Conservation (phyloP, 2,329 filamentous ascomycete species). For the Colletotrichum camelliae region DNA sequence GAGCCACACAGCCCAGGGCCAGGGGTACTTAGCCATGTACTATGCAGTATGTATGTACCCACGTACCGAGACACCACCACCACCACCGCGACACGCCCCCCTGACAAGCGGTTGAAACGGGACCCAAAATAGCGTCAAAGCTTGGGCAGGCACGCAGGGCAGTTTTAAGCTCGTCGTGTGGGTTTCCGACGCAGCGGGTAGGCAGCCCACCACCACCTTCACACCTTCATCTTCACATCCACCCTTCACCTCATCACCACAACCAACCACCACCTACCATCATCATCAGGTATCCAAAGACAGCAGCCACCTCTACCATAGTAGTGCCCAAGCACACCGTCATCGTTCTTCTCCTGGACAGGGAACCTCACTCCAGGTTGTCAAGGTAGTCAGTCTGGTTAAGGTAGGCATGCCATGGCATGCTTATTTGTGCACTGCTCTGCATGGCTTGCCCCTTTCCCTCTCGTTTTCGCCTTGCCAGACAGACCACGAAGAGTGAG, state of each 20-base stretch:
- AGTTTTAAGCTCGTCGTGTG: background rate
- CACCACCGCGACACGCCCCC: background rate
- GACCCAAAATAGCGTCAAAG: conserved; percentile 3
- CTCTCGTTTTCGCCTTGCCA: background rate
- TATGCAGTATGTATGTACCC: background rate
- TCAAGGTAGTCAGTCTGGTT: background rate
- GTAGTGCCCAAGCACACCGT: background rate
- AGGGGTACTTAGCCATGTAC: background rate
- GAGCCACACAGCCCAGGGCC: background rate
- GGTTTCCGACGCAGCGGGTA: background rate
- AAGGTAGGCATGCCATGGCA: background rate
- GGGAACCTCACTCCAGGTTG: background rate
- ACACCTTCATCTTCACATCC: background rate
- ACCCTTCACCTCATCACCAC: background rate
- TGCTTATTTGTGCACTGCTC: background rate
- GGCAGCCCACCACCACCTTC: background rate
- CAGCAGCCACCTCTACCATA: too few species aligned
- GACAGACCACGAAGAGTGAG: background rate
- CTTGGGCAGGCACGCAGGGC: background rate
- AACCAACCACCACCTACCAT: background rate
- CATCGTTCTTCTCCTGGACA: background rate
- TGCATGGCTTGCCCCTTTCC: background rate
- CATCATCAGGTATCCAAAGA: too few species aligned
- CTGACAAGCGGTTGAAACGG: background rate
- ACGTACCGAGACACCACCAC: background rate